Base-by-base conservation (phyloP, 2,329 filamentous ascomycete genomes). In the Penicillium sp. region DNA sequence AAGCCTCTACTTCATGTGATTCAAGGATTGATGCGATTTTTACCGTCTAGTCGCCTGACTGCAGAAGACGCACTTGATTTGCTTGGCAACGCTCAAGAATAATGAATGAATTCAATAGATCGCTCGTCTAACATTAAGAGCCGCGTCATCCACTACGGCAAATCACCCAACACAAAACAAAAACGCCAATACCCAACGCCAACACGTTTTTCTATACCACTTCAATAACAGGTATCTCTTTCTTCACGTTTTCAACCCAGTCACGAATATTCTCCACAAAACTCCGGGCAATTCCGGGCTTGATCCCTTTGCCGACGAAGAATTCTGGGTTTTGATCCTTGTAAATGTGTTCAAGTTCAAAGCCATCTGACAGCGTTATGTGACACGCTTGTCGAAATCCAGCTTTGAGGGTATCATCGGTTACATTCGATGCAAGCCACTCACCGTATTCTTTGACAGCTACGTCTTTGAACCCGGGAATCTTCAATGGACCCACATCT, bases 21-120 rank as follows among this genome's bases (percentile, higher is more conserved):
- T 35, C 53, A 60, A 56, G 59, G 60, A 55, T 60, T 67, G 53
- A 66, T 68, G 61, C 47, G 56, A 54, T 63, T 68, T 45, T 26
- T 62, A 47, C 66, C 63, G 19, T 64, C 56, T n/a, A 62, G 50
- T 59, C 59, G 66, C 23, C 35, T 67, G n/a, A 54, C 55, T 51
- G 58, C 61, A 46, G 51, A 57, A 2, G 33, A 61, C 1, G 64
- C 60, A 61, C 65, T 67, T 54, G 55, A 53, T 51, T 50, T 67
- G 42, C 42, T 48, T 35, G 31, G 14, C 6, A 35, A 35, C 14
- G 31, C 3, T 35, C 31, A 35, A 16, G 14, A 7, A 14, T 35
- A 35, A 35, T 35, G 31, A 16, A 27, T 27, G 3, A 27, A 4
- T 25, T 13, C 2, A 33, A 33, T 13, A 33, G 29, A 33, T n/a